Evolutionary conservation across 495 filamentous ascomycete genomes (phyloP).

Genomic region (Articulospora tetracladia): DNA sequence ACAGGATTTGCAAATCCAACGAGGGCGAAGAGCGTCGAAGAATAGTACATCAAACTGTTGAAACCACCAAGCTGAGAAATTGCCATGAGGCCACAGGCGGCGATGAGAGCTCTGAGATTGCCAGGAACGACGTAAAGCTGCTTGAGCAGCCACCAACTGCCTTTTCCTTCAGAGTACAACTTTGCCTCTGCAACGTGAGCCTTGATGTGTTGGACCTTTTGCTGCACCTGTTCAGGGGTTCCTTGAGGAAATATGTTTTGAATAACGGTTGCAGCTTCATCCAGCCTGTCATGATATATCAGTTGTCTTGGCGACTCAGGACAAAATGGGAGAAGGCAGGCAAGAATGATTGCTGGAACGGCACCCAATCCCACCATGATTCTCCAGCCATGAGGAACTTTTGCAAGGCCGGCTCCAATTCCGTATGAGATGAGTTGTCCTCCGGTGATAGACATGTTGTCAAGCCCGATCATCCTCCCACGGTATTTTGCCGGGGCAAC

Average conservation of each 20-base stretch:
- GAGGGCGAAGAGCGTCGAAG: conserved; percentile 44
- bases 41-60: conserved; percentile 48
- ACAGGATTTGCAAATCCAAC: conserved; percentile 49
- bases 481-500: conserved; percentile 47
- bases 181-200: conserved; percentile 36
- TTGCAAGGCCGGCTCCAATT: conserved; percentile 47
- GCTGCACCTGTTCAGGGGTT: conserved; percentile 32
- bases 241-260: conserved; percentile 35
- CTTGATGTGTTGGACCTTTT: conserved; percentile 35
- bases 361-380: conserved; percentile 46
- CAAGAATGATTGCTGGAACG: conserved; percentile 43
- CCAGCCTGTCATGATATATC: conserved; percentile 38
- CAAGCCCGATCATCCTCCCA: conserved; percentile 49
- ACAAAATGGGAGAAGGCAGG: conserved; percentile 38
- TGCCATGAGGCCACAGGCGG: conserved; percentile 47
- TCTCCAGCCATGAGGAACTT: conserved; percentile 44
- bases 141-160: conserved; percentile 36
- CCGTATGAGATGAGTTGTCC: conserved; percentile 49
- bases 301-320: conserved; percentile 52
- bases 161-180: conserved; percentile 30
- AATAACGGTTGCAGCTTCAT: conserved; percentile 37
- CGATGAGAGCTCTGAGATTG: conserved; percentile 44
- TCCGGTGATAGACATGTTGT: conserved; percentile 52
- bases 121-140: conserved; percentile 40
- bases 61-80: conserved; percentile 45